Evolutionary conservation across 2,329 filamentous ascomycete species (phyloP), one percentile per base, ranked within the genome.

Genomic region (Aspergillus hortae): DNA sequence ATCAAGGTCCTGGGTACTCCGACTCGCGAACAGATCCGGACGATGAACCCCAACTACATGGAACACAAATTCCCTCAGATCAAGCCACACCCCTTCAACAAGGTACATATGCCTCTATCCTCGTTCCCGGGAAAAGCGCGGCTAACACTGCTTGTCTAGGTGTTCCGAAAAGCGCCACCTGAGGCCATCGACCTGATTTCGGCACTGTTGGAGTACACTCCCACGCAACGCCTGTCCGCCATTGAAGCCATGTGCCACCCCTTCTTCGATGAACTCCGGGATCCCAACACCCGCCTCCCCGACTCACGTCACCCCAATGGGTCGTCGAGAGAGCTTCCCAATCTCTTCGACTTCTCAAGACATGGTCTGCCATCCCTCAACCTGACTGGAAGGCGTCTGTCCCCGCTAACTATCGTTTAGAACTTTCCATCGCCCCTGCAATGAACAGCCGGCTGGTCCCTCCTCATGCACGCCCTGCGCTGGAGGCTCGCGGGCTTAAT

Each of bases 41-140:
- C 94, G 60, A 99, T 99, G 94, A 99, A 99, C 75, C 94, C 94
- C 54, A 99, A 99, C 76, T 99, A 99, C 76, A 99, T 99, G 94
- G 94, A 99, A 78, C 94, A 99, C 79, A 97, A 97, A 79, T 99
- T 99, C 76, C 94, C 94, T 44, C 94, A 99, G 75, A 99, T 99
- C 79, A 99, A 99, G 80, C 94, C 94, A 53, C 94, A 99, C 69
- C 94, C 94, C 25, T 99, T 99, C 81, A 95, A 89, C 78, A 97
- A 97, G 83, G 83, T 85, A 71, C 53, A 42, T 43, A 14, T 15
- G 27, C 6, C 12, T 23, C 11, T 19, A 19, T 11, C 12, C 41
- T 14, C 2, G 35, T 7, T 1, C 9, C 14, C n/a, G 33, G 30
- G 35, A 14, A 19, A 41, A 25, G 47, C 48, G 35, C 33, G 50